These are phyloP conservation scores for Solanum ossicruentum DNA, from an alignment of 257 asterid species.

Conservation along the genomic window DNA sequence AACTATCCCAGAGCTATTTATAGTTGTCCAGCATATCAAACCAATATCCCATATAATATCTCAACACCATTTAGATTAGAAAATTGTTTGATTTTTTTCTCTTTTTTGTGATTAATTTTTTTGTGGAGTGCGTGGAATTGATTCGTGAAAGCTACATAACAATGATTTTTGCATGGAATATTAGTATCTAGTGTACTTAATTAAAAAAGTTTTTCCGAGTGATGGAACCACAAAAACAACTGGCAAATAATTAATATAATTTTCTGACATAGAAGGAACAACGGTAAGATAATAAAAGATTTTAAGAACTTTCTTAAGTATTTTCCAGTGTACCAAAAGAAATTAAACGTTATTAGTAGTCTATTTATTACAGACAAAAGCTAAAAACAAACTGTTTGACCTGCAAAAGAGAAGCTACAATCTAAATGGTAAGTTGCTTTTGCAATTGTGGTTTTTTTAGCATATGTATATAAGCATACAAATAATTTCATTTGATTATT, in stretches of 20 bases:
- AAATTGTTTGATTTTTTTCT: neutral
- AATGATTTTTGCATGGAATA: neutral
- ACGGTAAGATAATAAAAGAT: neutral
- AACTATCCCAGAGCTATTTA: neutral
- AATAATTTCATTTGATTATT: neutral
- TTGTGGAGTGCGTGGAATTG: neutral
- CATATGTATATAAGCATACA: neutral
- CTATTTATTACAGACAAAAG: neutral
- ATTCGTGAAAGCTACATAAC: neutral
- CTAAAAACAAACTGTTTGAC: neutral
- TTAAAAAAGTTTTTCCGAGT: neutral
- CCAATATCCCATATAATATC: no score
- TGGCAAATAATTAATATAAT: neutral
- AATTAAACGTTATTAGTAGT: neutral
- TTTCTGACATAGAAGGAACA: neutral
- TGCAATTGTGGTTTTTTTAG: neutral
- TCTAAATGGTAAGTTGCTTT: neutral
- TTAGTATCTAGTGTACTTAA: neutral
- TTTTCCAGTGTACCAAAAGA: neutral
- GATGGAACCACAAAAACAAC: neutral
- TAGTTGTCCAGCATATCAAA: neutral
- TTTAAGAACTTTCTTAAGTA: neutral
- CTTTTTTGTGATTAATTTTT: neutral
- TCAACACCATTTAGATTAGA: neutral
- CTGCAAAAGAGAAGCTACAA: neutral